Conservation (phyloP, 192 early-diverging fungal genomes). For the Coemansia sp. region DNA sequence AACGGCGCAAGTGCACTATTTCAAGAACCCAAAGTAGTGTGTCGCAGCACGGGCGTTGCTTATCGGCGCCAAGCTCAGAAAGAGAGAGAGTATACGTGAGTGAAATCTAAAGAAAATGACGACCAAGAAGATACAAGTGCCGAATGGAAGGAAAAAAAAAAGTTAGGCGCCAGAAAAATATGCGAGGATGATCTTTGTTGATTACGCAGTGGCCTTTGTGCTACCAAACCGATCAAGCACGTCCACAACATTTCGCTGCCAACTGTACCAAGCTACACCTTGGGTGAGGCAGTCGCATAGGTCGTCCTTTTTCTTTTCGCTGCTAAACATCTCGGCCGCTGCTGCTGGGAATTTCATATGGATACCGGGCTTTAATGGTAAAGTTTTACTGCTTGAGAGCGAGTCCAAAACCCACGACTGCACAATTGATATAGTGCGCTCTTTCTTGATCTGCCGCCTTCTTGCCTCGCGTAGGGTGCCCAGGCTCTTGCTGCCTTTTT, state of each 20-base stretch:
- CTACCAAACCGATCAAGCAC: conserved; percentile 27
- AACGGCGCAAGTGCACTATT: conserved; percentile 2
- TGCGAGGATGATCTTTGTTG: neutral
- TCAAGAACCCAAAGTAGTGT: conserved; percentile 1
- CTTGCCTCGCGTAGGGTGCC: conserved; percentile 32
- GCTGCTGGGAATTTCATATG: conserved; percentile 28
- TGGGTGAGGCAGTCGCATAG: conserved; percentile 55
- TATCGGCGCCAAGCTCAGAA: neutral
- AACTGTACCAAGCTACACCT: conserved; percentile 50
- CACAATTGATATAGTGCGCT: conserved; percentile 45
- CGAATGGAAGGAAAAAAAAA: conserved; percentile 12
- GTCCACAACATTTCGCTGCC: conserved; percentile 38
- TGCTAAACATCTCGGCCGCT: conserved; percentile 32
- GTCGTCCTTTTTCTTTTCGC: conserved; percentile 52
- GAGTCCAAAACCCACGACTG: conserved; percentile 46
- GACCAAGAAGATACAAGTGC: neutral
- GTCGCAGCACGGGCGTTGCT: neutral
- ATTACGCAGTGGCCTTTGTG: neutral
- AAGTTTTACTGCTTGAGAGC: conserved; percentile 1
- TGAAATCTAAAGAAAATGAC: neutral
- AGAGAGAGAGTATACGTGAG: neutral
- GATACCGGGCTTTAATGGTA: conserved; percentile 13
- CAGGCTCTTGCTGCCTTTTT: conserved; percentile 18
- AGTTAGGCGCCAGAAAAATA: conserved; percentile 10
- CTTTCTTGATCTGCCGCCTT: conserved; percentile 51